Evolutionary conservation across 306 rosid species (phyloP), one percentile per base, ranked within the genome.

Genomic region (Ceratonia siliqua): DNA sequence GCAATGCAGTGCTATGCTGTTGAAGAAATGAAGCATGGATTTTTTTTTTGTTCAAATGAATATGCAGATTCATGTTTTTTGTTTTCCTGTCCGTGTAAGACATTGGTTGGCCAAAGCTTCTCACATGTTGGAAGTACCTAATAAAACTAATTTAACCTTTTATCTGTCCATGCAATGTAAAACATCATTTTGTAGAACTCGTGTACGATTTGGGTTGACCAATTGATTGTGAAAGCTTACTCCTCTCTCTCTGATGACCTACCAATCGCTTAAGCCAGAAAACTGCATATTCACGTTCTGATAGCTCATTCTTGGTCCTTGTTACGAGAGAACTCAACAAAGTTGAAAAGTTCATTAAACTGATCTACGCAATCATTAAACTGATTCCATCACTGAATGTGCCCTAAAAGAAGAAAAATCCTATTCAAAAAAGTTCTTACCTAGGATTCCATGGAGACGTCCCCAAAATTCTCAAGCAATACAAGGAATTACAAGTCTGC

Each of bases 1-100:
- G 59, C 99, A 94, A 72, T 94, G 99, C 93, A 92, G 96, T 74
- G 90, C 99, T 1, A 15, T 55, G 70, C 85, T 94, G 54, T 62
- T 80, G 84, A 92, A 92, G 87, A 94, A 92, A 78, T 94, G 95
- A 94, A 71, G 66, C 52, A 45, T 65, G 57, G 25, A 70, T 56
- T 77, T 78, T 69, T 72, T 32, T 58, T 73, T 39, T 56, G 74
- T 69, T 82, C 74, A 67, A 84, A 81, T 70, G 72, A 43, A 28
- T 62, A 48, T 39, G 66, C 74, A 12, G 50, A 69, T 69, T 55
- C 70, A 56, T 46, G 70, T 41, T 84, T 78, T 59, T 80, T 68
- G 6, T 24, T 70, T 79, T 81, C 73, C 68, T 70, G 80, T 62
- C 73, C 67, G 32, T 45, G 70, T 36, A 55, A 74, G 83, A 79